These are phyloP conservation scores for Exophiala bonariae DNA, from an alignment of 2,329 filamentous ascomycete species.

Conservation along the genomic window DNA sequence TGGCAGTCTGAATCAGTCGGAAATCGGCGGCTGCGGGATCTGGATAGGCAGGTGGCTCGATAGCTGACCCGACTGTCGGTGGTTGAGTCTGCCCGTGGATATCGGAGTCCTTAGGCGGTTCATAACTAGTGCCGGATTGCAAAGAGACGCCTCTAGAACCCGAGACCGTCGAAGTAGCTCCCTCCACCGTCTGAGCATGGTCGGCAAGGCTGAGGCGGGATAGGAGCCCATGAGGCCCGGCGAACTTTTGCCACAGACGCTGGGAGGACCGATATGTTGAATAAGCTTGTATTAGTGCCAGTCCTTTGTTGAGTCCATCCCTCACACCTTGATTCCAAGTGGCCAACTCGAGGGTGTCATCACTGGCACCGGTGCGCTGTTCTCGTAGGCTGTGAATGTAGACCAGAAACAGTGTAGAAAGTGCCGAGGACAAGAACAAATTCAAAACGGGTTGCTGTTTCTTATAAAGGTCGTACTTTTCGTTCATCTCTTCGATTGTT, in stretches of 20 bases:
- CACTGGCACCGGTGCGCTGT: slow-evolving; percentile 28
- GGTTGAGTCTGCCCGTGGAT: no score
- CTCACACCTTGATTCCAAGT: neutral
- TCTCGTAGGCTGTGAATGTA: slow-evolving; percentile 13
- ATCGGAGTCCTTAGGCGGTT: no score
- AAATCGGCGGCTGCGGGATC: no score
- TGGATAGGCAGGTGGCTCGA: no score
- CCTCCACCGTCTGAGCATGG: no score
- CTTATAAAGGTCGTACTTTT: slow-evolving; percentile 4
- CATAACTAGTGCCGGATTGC: no score
- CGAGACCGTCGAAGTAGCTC: no score
- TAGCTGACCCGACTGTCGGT: no score
- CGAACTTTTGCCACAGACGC: neutral
- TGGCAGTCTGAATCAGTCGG: no score
- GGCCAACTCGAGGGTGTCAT: slow-evolving; percentile 5
- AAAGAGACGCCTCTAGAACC: no score
- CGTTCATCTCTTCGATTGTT: slow-evolving; percentile 6
- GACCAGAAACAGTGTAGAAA: slow-evolving; percentile 11
- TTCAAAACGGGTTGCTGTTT: slow-evolving; percentile 14
- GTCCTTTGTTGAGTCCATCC: neutral
- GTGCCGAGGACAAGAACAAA: slow-evolving; percentile 12
- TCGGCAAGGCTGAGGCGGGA: neutral
- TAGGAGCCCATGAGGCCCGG: neutral
- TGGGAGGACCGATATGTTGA: neutral
- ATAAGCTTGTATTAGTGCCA: neutral